Evolutionary conservation across 163 green algal species (phyloP), one percentile per base, ranked within the genome.

Genomic region (Scenedesmus sp.): DNA sequence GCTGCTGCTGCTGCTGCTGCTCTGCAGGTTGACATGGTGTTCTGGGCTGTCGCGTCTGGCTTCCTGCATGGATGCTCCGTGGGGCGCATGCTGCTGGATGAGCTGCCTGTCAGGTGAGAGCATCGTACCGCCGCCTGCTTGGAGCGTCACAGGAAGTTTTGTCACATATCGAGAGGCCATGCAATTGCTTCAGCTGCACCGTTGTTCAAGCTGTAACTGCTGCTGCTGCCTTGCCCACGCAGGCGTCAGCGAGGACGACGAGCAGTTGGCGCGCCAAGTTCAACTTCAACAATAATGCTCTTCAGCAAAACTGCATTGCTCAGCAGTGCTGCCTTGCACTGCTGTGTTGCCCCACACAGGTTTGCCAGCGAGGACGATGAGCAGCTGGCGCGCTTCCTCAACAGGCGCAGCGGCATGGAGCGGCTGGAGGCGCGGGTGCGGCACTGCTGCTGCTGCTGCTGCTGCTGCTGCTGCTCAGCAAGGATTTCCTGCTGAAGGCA

Each of bases 361-460:
- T 89, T 82, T 34, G 6, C 59, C 34, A 89, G 8, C 55, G 85
- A 81, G 15, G 85, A 89, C 20, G 85, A 89, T 64, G 62, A 34
- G 15, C 85, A 89, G 62, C 85, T 89, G 62, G 85, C 62, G 26
- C 73, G 85, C 26, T 89, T 89, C 64, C 46, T 89, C 62, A 89
- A 89, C 85, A 62, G 85, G 10, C 60, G 85, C 26, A 82, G 85
- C 54, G 85, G 85, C 85, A 89, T 89, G 85, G 85, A 89, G 64
- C 59, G 26, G 12, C 64, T 89, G 34, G 85, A 89, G 52, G 85
- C 85, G 54, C 64, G n/a, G 13, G 85, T 89, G 85, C 52, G 85
- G n/a, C 13, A 15, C 54, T n/a, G 23, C 56, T 15, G 18, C 23
- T 56, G 70, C 70, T 26, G 0, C 23, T 54, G 76, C 10, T 8